Base-by-base conservation (phyloP, 2,329 filamentous ascomycete species). In the Exophiala sp. region DNA sequence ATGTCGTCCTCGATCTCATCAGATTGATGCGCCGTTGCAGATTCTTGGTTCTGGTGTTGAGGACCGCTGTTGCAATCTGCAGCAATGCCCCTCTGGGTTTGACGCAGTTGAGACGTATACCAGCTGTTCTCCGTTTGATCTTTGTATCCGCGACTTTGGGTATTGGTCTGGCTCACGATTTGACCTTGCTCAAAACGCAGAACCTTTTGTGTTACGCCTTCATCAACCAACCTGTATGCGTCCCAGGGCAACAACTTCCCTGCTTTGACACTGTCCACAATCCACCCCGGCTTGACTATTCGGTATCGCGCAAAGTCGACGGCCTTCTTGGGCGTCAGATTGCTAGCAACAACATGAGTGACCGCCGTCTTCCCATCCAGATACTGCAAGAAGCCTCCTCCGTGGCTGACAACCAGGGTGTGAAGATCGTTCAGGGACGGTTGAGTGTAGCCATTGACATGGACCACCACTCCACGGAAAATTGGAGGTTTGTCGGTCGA, bases 391-490 rank as follows among this genome's bases (percentile, higher is more conserved):
- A 95, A 97, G 0, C 86, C 87, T 24, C 90, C 94, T n/a, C 93
- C 93, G 78, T 97, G 83, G 60, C 85, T 81, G 14, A 98, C 91
- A 48, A 98, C 85, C 53, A 95, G 77, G 46, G 76, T 82, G 70
- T 95, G 91, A 14, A 98, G 78, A 74, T 95, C 81, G 60, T 89
- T 90, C 46, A 96, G 73, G 1, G 90, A 88, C 1, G 93, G 93
- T 62, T 97, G 91, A 0, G 93, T 98, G 65, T 97, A 98, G 42
- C 93, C 93, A 61, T 90, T 95, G 19, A 98, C 85, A 68, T 96
- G 88, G 8, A 85, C 88, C 10, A 95, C 89, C 7, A 97, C 78
- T 0, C 88, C 89, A 59, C 85, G 88, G 74, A 98, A 98, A 45
- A 98, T 88, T 55, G 80, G 81, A 8, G 89, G 88, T 57, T 86